Base-by-base conservation (phyloP, 805 yeast species). In the Kluyveromyces nonfermentans region DNA sequence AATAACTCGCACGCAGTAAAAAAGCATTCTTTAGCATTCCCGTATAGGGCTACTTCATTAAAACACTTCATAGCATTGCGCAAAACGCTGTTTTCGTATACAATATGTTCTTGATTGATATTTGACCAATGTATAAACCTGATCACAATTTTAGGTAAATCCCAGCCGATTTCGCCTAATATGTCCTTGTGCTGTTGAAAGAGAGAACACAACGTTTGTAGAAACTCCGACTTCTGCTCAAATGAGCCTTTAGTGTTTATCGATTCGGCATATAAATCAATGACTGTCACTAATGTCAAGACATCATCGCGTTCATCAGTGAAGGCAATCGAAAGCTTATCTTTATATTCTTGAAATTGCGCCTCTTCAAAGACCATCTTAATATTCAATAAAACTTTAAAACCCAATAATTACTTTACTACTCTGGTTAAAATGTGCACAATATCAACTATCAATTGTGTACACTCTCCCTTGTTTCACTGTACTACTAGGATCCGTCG, bases 141-240 rank as follows among this genome's bases (percentile, higher is more conserved):
- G 37, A 86, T 54, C 6, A 89, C 51, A 41, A 85, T 63, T 28
- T 72, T 73, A 1, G 96, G 96, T n/a, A 89, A 57, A 60, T 89
- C 97, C 97, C 97, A 89, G 2, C 95, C 95, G 47, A 88, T 77
- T 51, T 81, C 83, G 36, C 73, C 69, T 0, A 79, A 68, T 25
- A 86, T 62, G 9, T 71, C 72, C 15, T 70, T 67, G 56, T 82
- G 60, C 0, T 56, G 62, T 9, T 56, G 53, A 28, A 86, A 60
- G 0, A 78, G 64, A 0, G 63, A 66, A 9, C 62, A 51, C 12
- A 88, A 50, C 3, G 67, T 63, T 0, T 57, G 62, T 38, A 87
- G 60, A n/a, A 85, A 57, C 40, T 50, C 44, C 2, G 64, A 68
- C 43, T 76, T 73, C 42, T 85, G 85, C 0, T 66, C 73, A 8